Percentiles rank a stretch among this genome's conserved stretches.
phyloP scores from a whole-genome alignment of 768 basidiomycete genomes.

The Tricholoma flavovirens region DNA sequence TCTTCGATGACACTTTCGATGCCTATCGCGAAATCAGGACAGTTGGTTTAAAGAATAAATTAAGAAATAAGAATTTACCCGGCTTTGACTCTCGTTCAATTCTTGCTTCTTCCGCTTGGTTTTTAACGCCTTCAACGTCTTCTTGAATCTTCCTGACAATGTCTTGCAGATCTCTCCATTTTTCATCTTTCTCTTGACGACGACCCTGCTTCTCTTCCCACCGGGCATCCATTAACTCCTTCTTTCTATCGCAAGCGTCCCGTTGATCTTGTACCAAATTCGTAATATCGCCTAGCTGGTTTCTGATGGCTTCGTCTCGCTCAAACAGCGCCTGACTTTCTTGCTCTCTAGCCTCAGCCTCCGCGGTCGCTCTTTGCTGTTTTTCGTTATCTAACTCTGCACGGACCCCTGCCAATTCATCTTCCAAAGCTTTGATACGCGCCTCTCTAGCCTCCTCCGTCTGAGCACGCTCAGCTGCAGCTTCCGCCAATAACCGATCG shows the following conservation, averaged over 20 bases:
- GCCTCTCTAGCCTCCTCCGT: constrained; percentile 46
- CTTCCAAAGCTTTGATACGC: constrained; percentile 56
- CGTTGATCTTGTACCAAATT: constrained; percentile 66
- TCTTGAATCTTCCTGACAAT: constrained; percentile 56
- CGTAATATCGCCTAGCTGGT: constrained; percentile 66
- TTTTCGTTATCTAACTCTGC: constrained; percentile 61
- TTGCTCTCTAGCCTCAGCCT: constrained; percentile 56
- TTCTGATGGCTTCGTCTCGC: constrained; percentile 52
- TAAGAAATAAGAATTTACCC: constrained; percentile 40
- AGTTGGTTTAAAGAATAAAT: background rate
- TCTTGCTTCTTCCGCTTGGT: constrained; percentile 47
- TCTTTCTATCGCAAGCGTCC: constrained; percentile 55
- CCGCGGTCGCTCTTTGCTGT: constrained; percentile 49
- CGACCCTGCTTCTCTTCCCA: constrained; percentile 58
- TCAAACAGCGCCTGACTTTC: constrained; percentile 54
- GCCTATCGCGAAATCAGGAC: constrained; percentile 28
- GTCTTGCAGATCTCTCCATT: constrained; percentile 51
- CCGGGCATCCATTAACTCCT: constrained; percentile 51
- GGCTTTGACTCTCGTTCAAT: constrained; percentile 49
- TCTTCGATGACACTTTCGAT: constrained; percentile 58
- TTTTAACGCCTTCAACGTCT: constrained; percentile 48
- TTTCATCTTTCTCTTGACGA: constrained; percentile 51
- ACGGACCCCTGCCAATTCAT: constrained; percentile 51
- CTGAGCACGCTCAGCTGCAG: constrained; percentile 42
- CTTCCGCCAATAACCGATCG: constrained; percentile 41